Evolutionary conservation across 202 grass and related monocot species (phyloP).

Genomic region (Carex arenaria): DNA sequence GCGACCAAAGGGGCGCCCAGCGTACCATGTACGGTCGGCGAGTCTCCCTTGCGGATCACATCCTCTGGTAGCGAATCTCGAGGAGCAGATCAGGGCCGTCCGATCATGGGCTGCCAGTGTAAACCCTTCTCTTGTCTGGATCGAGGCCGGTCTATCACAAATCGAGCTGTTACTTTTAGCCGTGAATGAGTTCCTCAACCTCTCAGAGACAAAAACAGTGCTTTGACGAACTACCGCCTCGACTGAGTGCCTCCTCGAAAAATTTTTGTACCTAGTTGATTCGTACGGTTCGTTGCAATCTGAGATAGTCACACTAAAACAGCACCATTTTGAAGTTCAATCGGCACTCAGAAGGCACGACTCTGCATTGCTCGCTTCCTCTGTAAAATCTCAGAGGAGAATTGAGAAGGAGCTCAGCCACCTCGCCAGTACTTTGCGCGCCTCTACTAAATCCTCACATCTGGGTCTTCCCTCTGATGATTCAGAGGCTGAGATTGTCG

Average conservation of each 20-base stretch:
- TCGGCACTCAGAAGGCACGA: constrained; percentile 49
- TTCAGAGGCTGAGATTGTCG: constrained; percentile 5
- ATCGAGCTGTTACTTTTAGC: constrained; percentile 42
- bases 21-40: constrained; percentile 35
- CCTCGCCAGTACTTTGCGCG: constrained; percentile 28
- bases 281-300: constrained; percentile 56
- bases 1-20: background rate
- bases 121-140: constrained; percentile 19
- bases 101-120: constrained; percentile 32
- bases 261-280: constrained; percentile 68
- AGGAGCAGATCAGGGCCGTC: constrained; percentile 43
- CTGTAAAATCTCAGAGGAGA: constrained; percentile 39
- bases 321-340: constrained; percentile 39
- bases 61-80: constrained; percentile 43
- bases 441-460: background rate
- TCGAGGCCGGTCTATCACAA: constrained; percentile 27
- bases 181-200: constrained; percentile 46
- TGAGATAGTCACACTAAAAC: constrained; percentile 27
- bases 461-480: background rate
- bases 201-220: constrained; percentile 14
- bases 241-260: constrained; percentile 42
- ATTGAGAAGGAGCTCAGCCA: constrained; percentile 35
- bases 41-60: constrained; percentile 47
- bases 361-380: constrained; percentile 24
- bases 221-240: background rate